Evolutionary conservation across 2,329 filamentous ascomycete genomes (phyloP), one percentile per base, ranked within the genome.

Genomic region (Colletotrichum abscissum): DNA sequence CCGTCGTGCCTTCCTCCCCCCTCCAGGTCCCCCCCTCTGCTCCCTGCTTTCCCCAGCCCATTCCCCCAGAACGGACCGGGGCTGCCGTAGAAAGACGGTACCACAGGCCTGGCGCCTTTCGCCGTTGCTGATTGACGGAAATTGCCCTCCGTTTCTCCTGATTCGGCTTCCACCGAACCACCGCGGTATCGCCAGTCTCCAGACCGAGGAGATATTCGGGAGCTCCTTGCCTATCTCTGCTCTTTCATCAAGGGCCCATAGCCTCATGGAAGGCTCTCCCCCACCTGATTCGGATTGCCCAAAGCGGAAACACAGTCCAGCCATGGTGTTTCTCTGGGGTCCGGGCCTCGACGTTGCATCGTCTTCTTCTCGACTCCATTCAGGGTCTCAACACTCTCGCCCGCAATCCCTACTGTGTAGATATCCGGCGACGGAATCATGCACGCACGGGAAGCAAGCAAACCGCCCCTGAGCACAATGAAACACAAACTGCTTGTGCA

Each of bases 101-200:
- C 63, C 38, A 19, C 22, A 16, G 46, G 22, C 55, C 59, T 26
- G 55, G 70, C 66, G 59, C 33, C 56, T 56, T 70, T 65, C 58
- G 35, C 26, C 30, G 62, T 33, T 59, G 58, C 69, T 69, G 38
- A 72, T 64, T 69, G 69, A 69, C 69, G 69, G 65, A 72, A 69
- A 42, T 33, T 63, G 24, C 42, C 30, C 49, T 69, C 69, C 65
- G 52, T 42, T 28, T 22, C 58, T 28, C 24, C 64, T 19, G 7
- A 65, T 28, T 42, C 49, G 57, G 52, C 54, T 58, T 67, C 33
- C 24, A 26, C 49, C 22, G 9, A 19, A 19, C 59, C 12, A 49
- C 38, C 7, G 26, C 26, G 46, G n/a, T 24, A 42, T 14, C 14
- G 16, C 38, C 38, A 42, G 38, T 42, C 38, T 42, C 38, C 38